Percentiles rank a stretch among this genome's conserved stretches.
Conservation (phyloP, 1,284 basidiomycete species). For the Pseudozyma pruni region DNA sequence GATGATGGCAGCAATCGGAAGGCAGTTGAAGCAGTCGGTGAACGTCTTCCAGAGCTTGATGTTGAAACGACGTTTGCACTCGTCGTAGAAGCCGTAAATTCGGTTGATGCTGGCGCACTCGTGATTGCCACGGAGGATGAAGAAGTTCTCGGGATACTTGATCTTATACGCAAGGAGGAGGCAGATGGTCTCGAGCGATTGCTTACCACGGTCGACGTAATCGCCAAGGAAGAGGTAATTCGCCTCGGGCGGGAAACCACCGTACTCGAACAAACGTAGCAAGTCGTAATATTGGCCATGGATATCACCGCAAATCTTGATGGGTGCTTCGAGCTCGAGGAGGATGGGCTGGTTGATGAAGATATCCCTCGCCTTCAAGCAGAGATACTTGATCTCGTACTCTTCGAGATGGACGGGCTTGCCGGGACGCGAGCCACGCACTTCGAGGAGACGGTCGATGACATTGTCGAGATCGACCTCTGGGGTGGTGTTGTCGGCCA, state of each 20-base stretch:
- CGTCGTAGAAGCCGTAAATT: constrained; percentile 96
- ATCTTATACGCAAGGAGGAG: constrained; percentile 90
- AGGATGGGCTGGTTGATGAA: constrained; percentile 96
- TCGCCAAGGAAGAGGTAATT: constrained; percentile 96
- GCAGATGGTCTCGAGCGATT: constrained; percentile 92
- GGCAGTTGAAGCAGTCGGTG: constrained; percentile 95
- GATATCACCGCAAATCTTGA: constrained; percentile 97
- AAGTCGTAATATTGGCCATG: constrained; percentile 96
- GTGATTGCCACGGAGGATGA: constrained; percentile 92
- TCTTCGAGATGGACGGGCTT: constrained; percentile 93
- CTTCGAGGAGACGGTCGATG: constrained; percentile 69
- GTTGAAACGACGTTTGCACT: constrained; percentile 97
- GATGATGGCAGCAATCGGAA: constrained; percentile 94
- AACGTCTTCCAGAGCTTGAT: constrained; percentile 99
- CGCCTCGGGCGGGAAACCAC: constrained; percentile 93
- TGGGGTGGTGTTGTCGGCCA: constrained; percentile 63
- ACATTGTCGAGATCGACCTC: constrained; percentile 68
- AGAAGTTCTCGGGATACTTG: constrained; percentile 98
- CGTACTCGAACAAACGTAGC: constrained; percentile 90
- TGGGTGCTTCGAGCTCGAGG: constrained; percentile 91
- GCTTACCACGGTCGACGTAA: constrained; percentile 94
- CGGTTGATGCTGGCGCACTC: constrained; percentile 94
- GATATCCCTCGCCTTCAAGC: constrained; percentile 92
- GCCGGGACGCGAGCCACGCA: constrained; percentile 89
- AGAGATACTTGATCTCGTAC: constrained; percentile 95